These are phyloP conservation scores for Phytopythium delawarense DNA, from an alignment of 352 stramenopile species.

Conservation along the genomic window DNA sequence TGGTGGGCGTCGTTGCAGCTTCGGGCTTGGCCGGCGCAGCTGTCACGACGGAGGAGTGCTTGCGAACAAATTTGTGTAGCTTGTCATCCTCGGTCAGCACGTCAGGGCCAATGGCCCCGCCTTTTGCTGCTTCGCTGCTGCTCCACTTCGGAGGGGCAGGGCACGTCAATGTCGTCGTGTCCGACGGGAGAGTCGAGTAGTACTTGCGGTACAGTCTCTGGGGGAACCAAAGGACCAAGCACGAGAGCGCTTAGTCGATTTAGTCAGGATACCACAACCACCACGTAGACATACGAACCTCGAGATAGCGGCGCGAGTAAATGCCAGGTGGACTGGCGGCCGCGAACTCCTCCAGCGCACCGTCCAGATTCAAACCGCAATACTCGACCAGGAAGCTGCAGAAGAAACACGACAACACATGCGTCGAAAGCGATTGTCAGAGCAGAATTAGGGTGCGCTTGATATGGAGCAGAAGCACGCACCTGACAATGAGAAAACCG, in stretches of 20 bases:
- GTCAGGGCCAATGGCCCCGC: conserved; percentile 40
- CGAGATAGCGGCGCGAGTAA: conserved; percentile 60
- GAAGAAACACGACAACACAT: background rate
- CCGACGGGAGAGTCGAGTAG: conserved; percentile 57
- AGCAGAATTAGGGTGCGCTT: background rate
- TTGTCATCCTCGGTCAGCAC: conserved; percentile 72
- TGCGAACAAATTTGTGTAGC: conserved; percentile 53
- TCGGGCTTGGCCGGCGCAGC: conserved; percentile 8
- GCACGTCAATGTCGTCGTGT: conserved; percentile 37
- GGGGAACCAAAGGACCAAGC: conserved; percentile 2
- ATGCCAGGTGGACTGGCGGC: conserved; percentile 49
- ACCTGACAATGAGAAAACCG: conserved; percentile 75
- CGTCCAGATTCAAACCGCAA: conserved; percentile 50
- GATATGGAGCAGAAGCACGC: background rate
- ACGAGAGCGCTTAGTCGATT: background rate
- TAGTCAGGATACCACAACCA: conserved; percentile 4
- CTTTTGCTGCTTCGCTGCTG: conserved; percentile 31
- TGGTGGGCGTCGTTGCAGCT: conserved; percentile 15
- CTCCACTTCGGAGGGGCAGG: conserved; percentile 68
- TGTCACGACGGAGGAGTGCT: conserved; percentile 14
- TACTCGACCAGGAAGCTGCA: conserved; percentile 69
- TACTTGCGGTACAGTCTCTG: conserved; percentile 80
- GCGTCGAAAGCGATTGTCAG: background rate
- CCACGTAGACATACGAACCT: conserved; percentile 28
- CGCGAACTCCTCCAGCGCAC: conserved; percentile 65